Evolutionary conservation across 352 stramenopile species (phyloP).

Genomic region (Phytophthora constricta): DNA sequence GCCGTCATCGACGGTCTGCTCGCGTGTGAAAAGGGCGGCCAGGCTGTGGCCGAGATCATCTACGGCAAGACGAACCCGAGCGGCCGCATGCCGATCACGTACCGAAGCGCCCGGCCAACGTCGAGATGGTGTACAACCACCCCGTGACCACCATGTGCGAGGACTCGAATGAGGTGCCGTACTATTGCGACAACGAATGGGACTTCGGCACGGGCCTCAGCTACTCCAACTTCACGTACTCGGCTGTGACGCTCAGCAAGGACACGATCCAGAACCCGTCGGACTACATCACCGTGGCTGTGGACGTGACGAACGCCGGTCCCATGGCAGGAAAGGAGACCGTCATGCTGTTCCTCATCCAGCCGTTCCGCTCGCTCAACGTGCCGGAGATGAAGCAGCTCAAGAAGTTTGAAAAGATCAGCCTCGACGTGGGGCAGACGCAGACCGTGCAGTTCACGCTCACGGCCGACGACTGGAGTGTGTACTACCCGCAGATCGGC

Average conservation of each 20-base stretch:
- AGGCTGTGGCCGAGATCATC: constrained; percentile 77
- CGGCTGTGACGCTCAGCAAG: constrained; percentile 36
- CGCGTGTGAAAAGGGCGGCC: constrained; percentile 62
- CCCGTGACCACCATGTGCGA: constrained; percentile 42
- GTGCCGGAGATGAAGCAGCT: constrained; percentile 77
- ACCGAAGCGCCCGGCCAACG: constrained; percentile 50
- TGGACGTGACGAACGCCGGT: constrained; percentile 49
- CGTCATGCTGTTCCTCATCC: constrained; percentile 70
- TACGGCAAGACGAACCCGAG: constrained; percentile 16
- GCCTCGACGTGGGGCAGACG: constrained; percentile 22
- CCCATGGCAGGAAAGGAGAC: constrained; percentile 56
- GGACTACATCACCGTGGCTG: constrained; percentile 21
- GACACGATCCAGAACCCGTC: constrained; percentile 18
- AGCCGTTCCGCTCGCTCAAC: constrained; percentile 50
- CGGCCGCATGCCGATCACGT: constrained; percentile 52
- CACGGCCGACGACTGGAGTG: constrained; percentile 35
- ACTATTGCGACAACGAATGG: constrained; percentile 55
- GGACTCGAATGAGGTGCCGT: constrained; percentile 7
- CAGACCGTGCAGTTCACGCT: constrained; percentile 29
- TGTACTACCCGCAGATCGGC: constrained; percentile 53
- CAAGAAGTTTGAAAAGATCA: constrained; percentile 72
- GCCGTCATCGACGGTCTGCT: constrained; percentile 75
- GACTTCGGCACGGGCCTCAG: constrained; percentile 62
- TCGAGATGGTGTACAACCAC: constrained; percentile 68
- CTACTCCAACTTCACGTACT: constrained; percentile 68